Conservation (phyloP, 2,329 filamentous ascomycete genomes). For the Leptographium wingfieldii region DNA sequence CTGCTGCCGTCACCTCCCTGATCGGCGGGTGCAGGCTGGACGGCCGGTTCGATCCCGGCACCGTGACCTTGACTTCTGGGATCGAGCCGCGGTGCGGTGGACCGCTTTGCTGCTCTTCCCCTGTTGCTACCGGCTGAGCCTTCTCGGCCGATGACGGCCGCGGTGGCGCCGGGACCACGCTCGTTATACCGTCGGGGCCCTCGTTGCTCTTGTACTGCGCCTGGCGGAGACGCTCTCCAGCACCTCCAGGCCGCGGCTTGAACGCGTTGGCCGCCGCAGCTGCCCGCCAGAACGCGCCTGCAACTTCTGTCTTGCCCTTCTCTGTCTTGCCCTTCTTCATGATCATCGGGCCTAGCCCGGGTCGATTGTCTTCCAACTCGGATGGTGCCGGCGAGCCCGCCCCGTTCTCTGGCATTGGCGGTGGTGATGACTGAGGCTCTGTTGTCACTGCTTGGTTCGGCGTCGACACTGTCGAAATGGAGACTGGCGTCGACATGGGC, state of each 20-base stretch:
- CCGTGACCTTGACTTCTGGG: constrained; percentile 47
- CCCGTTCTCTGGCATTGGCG: constrained; percentile 6
- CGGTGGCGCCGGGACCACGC: constrained; percentile 70
- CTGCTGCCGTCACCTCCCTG: constrained; percentile 19
- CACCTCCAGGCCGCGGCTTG: constrained; percentile 78
- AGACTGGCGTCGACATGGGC: neutral
- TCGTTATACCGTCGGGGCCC: constrained; percentile 79
- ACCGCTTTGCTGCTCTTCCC: constrained; percentile 17
- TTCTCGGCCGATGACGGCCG: constrained; percentile 29
- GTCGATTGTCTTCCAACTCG: constrained; percentile 34
- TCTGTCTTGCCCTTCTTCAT: constrained; percentile 60
- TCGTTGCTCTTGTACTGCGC: constrained; percentile 44
- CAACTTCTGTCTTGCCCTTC: constrained; percentile 58
- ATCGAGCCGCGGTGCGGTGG: constrained; percentile 24
- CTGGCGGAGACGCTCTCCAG: constrained; percentile 63
- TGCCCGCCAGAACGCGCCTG: constrained; percentile 67
- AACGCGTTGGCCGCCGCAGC: constrained; percentile 61
- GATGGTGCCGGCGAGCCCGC: constrained; percentile 7
- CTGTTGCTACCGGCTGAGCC: constrained; percentile 19
- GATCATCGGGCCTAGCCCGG: constrained; percentile 82
- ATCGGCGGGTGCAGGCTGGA: constrained; percentile 25
- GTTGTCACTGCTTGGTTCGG: constrained; percentile 6
- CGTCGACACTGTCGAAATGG: neutral
- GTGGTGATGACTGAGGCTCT: constrained; percentile 12
- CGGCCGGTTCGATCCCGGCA: constrained; percentile 30